Evolutionary conservation across 179 eudicot genomes (phyloP), one percentile per base, ranked within the genome.

Genomic region (Beta lomatogona): DNA sequence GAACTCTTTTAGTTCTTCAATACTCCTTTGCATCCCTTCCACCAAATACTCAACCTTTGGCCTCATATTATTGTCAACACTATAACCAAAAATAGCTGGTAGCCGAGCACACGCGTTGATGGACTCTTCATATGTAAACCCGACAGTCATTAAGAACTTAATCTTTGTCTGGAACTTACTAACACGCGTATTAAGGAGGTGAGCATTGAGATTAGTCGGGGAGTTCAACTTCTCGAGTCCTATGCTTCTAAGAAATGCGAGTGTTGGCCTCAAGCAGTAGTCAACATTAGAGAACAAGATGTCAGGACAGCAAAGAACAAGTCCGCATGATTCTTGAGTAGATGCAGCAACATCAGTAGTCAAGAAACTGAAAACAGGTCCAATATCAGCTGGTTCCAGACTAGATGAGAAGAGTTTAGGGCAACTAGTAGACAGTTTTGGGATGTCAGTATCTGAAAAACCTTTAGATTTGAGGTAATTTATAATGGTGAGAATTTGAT

Each of bases 61-160:
- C 85, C 74, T 77, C 90, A 90, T 36, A 75, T 89, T 89, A 69
- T 85, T 50, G 75, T 82, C 87, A 22, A 90, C 79, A 61, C 92
- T 88, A 65, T 90, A 91, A 13, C 91, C 91, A 48, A 90, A 90
- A 54, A 91, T 82, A 0, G 91, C 92, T 52, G 92, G 92, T 76
- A 90, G 78, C 16, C 93, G 65, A 21, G 79, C 89, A 55, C 95
- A 90, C 9, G 80, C 70, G 45, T 36, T 79, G 8, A 76, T 74
- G 0, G 93, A 71, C 83, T 91, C 93, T 45, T 84, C 90, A 6
- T 46, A 2, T 3, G 85, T 72, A 61, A 91, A 83, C 6, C 93
- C 93, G 1, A 89, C 41, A 3, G 74, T 60, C 46, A 19, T 65
- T 78, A 91, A 85, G 79, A 89, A 91, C 77, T n/a, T 41, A 8